These are phyloP conservation scores for Mycena olivaceomarginata DNA, from an alignment of 768 basidiomycete genomes.

Conservation along the genomic window DNA sequence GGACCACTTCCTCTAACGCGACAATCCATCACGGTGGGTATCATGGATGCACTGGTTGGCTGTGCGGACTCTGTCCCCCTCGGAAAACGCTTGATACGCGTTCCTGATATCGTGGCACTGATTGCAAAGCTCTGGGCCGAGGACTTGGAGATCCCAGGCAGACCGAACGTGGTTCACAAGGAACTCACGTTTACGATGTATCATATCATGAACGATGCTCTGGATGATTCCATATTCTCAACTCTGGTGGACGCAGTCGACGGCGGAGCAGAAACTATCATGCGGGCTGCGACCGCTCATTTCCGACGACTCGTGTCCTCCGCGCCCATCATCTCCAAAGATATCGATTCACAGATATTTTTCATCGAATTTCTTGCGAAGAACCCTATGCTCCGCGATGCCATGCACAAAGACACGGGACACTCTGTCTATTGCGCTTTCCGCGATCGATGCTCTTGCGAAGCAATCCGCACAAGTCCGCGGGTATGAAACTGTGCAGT, in stretches of 20 bases:
- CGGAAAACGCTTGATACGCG: constrained; percentile 28
- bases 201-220: constrained; percentile 29
- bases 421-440: constrained; percentile 18
- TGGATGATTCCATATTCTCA: constrained; percentile 24
- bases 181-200: constrained; percentile 36
- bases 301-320: constrained; percentile 28
- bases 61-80: constrained; percentile 34
- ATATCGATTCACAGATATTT: constrained; percentile 2
- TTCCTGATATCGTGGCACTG: constrained; percentile 35
- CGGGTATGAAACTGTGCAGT: not conserved
- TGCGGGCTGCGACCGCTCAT: constrained; percentile 27
- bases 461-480: constrained; percentile 5
- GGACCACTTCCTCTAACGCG: constrained; percentile 33
- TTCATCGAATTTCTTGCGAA: constrained; percentile 29
- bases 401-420: constrained; percentile 28
- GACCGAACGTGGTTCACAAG: constrained; percentile 32
- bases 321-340: not conserved
- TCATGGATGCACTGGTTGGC: constrained; percentile 34
- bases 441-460: constrained; percentile 22
- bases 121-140: constrained; percentile 37
- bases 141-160: constrained; percentile 27
- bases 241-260: constrained; percentile 28
- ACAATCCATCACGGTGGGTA: constrained; percentile 20
- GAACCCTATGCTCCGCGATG: constrained; percentile 22
- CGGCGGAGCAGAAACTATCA: constrained; percentile 32